Percentiles rank a stretch among this genome's conserved stretches.
These are phyloP conservation scores for Podospora appendiculata DNA, from an alignment of 495 filamentous ascomycete species.

Conservation along the genomic window DNA sequence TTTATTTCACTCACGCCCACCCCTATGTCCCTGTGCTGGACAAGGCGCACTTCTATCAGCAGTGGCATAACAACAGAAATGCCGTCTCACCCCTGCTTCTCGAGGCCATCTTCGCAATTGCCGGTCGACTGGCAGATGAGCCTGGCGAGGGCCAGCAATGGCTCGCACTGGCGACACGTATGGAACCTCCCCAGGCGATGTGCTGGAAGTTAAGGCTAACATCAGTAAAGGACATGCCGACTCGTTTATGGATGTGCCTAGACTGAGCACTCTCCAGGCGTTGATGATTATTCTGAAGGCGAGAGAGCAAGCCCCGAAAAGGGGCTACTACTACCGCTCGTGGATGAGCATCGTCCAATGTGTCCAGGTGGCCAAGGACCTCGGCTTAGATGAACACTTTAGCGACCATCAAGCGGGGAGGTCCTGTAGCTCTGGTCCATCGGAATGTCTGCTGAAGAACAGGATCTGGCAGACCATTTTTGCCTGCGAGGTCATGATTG, in stretches of 20 bases:
- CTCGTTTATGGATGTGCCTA: slow-evolving; percentile 91
- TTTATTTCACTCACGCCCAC: slow-evolving; percentile 89
- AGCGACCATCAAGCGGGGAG: slow-evolving; percentile 64
- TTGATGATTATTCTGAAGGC: slow-evolving; percentile 85
- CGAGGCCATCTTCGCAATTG: slow-evolving; percentile 93
- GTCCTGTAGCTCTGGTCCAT: slow-evolving; percentile 55
- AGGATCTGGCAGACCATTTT: slow-evolving; percentile 89
- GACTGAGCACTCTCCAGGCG: slow-evolving; percentile 90
- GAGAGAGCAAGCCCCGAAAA: slow-evolving; percentile 80
- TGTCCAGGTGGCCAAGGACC: slow-evolving; percentile 86
- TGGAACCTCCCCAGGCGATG: slow-evolving; percentile 21
- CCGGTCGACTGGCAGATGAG: slow-evolving; percentile 74
- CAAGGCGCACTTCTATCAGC: slow-evolving; percentile 74
- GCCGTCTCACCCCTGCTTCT: slow-evolving; percentile 87
- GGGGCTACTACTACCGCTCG: slow-evolving; percentile 94
- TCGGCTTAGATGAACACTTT: slow-evolving; percentile 84
- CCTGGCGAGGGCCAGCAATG: slow-evolving; percentile 82
- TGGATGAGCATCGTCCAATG: slow-evolving; percentile 96
- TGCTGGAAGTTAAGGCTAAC: neutral
- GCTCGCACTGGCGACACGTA: slow-evolving; percentile 88
- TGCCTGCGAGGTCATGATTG: slow-evolving; percentile 85
- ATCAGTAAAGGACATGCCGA: slow-evolving; percentile 71
- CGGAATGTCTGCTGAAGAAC: slow-evolving; percentile 77
- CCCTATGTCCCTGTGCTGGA: slow-evolving; percentile 95
- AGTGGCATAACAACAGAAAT: slow-evolving; percentile 81